phyloP scores from a whole-genome alignment of 2,329 filamentous ascomycete genomes.

The Apiospora aurea region DNA sequence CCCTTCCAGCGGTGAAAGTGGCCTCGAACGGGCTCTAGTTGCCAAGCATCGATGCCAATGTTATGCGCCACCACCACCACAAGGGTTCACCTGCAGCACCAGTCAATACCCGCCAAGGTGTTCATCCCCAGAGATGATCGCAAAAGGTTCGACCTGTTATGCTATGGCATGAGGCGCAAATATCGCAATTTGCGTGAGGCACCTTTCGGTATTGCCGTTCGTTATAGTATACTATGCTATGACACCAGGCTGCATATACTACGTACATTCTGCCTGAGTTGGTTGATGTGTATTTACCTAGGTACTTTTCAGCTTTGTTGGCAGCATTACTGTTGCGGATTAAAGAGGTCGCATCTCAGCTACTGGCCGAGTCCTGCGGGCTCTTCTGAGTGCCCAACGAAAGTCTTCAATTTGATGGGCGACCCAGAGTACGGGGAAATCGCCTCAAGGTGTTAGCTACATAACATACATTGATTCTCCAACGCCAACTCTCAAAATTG shows the following conservation, averaged over 20 bases:
- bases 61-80: not conserved
- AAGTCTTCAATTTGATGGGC: not conserved
- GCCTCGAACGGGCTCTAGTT: not conserved
- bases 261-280: not conserved
- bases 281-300: not conserved
- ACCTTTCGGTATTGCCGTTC: not conserved
- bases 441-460: not conserved
- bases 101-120: not conserved
- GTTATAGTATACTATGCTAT: slow-evolving; percentile 11
- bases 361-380: not conserved
- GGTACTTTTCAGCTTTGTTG: not conserved
- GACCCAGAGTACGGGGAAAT: not conserved
- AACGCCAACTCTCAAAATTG: not conserved
- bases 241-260: not conserved
- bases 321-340: not conserved
- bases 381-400: not conserved
- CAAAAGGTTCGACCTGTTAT: not conserved
- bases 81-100: not conserved
- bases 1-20: not conserved
- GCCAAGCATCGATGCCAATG: not conserved
- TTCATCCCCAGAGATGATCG: not conserved
- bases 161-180: not conserved
- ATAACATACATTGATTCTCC: not conserved
- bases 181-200: not conserved
- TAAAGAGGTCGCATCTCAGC: not conserved